Base-by-base conservation (phyloP, 306 rosid genomes). In the Prunus mongolica region DNA sequence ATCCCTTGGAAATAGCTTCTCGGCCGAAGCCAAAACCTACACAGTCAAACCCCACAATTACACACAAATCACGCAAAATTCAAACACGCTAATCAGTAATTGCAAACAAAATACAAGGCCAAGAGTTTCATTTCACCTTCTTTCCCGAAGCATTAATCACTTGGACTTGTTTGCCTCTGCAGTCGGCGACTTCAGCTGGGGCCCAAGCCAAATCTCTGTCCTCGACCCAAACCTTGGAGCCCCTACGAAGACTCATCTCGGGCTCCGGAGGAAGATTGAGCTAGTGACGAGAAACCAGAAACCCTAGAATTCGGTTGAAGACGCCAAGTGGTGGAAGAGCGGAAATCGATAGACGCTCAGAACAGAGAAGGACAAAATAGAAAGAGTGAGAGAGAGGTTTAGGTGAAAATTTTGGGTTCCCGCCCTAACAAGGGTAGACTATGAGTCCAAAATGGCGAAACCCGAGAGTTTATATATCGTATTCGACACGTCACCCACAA, bases 171-270 rank as follows among this genome's bases (percentile, higher is more conserved):
- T 82, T 88, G 28, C 84, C 90, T 19, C 49, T 76, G 46, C 64
- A 88, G 72, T 80, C 92, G 28, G 88, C 30, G 2, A 88, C 97
- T 69, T 95, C 98, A 34, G 93, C 99, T 0, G 92, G 76, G 0
- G 84, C 75, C 99, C 99, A 95, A 7, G 97, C 93, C 32, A 71
- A 76, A 76, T 80, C 86, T 60, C 83, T 74, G 84, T 92, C 96
- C 15, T 87, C 90, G 66, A 86, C 83, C 99, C 99, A 95, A 50
- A 95, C 99, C 82, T 88, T 95, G 75, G 97, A 82, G 86, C 98
- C 99, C 74, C 74, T 84, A 52, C 90, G 97, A 14, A 84, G 74
- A 62, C 71, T 86, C 99, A 95, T 95, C 56, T 80, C 83, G 7
- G 79, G 61, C 83, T 70, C 47, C 19, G 56, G 78, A 0, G 25